Conservation (phyloP, 2,329 filamentous ascomycete species). For the Stagonosporopsis cucurbitacearum region DNA sequence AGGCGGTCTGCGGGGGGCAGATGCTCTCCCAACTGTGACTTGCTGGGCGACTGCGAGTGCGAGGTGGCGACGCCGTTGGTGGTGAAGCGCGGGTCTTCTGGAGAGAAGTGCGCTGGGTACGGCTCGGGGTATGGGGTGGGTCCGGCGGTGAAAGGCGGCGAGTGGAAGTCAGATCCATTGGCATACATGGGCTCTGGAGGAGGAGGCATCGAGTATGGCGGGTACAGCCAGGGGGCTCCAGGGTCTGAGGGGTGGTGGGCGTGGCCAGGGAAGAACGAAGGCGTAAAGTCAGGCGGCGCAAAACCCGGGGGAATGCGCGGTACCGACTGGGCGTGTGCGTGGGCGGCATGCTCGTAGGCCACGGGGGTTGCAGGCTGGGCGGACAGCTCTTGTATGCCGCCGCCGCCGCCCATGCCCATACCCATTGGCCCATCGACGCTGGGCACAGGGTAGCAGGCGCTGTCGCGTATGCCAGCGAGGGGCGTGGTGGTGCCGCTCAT, state of each 20-base stretch:
- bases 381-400: constrained; percentile 48
- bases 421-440: constrained; percentile 48
- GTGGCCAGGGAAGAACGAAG: constrained; percentile 43
- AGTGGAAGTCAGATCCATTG: constrained; percentile 34
- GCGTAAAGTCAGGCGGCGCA: constrained; percentile 36
- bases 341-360: constrained; percentile 22
- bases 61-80: constrained; percentile 39
- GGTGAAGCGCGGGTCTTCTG: constrained; percentile 21
- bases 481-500: constrained; percentile 33
- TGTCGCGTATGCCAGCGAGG: constrained; percentile 25
- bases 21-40: constrained; percentile 36
- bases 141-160: constrained; percentile 24
- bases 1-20: constrained; percentile 28
- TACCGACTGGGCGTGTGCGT: constrained; percentile 27
- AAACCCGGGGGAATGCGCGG: constrained; percentile 44
- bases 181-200: constrained; percentile 32
- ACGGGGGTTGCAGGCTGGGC: constrained; percentile 39
- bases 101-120: constrained; percentile 29
- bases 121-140: constrained; percentile 29
- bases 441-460: constrained; percentile 31
- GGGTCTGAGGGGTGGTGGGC: constrained; percentile 45
- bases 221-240: constrained; percentile 40
- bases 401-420: too few species aligned
- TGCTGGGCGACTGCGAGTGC: constrained; percentile 44
- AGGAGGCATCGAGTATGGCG: constrained; percentile 38